Evolutionary conservation across 257 asterid species (phyloP), one percentile per base, ranked within the genome.

Genomic region (Nicotiana knightiana): DNA sequence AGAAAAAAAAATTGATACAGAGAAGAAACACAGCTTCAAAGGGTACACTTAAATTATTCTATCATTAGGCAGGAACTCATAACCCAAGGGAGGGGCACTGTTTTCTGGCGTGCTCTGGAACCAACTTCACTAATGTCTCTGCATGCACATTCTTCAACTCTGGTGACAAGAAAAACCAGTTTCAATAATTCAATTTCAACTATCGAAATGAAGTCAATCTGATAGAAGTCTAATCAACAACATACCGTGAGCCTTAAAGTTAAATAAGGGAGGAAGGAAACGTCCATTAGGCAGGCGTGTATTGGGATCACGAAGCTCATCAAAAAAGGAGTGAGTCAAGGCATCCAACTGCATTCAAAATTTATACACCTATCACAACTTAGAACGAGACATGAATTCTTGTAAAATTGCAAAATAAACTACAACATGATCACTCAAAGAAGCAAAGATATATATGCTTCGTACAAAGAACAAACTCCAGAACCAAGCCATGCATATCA

Each of bases 41-140:
- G 61, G 63, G 39, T 63, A 83, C 61, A 67, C 67, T 78, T 63
- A 51, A 46, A 32, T 39, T 28, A 71, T 82, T 62, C 76, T 83
- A 55, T 24, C 84, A 83, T 55, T 18, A 83, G 73, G 76, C 65
- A 58, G 63, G 43, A 81, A 85, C 54, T 91, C 91, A 93, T 75
- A 88, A 86, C 54, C 91, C 91, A 9, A 93, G 91, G 83, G 90
- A 86, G 81, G 93, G 89, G 80, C 93, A 91, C 55, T 92, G 96
- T 89, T 90, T 94, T 81, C 93, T 82, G 37, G 98, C 94, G 82
- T 94, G 98, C 91, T 92, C 97, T 0, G 97, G 98, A 76, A 94
- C 84, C 92, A 94, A 88, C 86, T 89, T 94, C 81, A 79, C 76
- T 77, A 91, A 85, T 26, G 90, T 87, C 83, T 93, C 97, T 35